A percentile compares a stretch with the other conserved stretches of the same genome.
Evolutionary conservation across 2,329 filamentous ascomycete genomes (phyloP).

Genomic region (Aspergillus brasiliensis): DNA sequence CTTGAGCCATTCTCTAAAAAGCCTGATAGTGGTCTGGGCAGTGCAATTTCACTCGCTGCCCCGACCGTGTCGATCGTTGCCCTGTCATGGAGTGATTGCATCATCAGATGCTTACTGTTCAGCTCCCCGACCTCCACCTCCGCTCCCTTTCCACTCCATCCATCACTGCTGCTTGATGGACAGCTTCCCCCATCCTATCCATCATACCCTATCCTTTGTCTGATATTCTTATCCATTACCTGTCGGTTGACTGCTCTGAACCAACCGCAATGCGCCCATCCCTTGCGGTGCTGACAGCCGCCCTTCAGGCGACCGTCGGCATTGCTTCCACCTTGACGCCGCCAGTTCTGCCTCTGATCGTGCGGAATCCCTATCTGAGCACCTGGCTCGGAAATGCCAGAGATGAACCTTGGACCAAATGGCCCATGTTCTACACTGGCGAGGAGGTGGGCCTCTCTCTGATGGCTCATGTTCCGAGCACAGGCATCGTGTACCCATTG

Average conservation of each 20-base stretch:
- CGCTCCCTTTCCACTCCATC: constrained; percentile 1
- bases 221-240: not conserved
- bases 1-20: not conserved
- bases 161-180: not conserved
- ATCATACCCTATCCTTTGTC: not conserved
- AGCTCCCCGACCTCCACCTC: not conserved
- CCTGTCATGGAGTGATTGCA: constrained; percentile 14
- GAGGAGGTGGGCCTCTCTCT: constrained; percentile 66
- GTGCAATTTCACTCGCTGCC: not conserved
- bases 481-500: constrained; percentile 64
- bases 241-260: not conserved
- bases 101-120: constrained; percentile 10
- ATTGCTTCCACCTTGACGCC: constrained; percentile 58
- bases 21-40: not conserved
- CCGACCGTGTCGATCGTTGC: constrained; percentile 4
- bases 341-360: constrained; percentile 71
- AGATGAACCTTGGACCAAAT: constrained; percentile 74
- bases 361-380: constrained; percentile 76
- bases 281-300: constrained; percentile 33
- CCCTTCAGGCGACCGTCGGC: constrained; percentile 46
- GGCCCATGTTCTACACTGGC: constrained; percentile 85
- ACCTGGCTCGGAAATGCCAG: constrained; percentile 74
- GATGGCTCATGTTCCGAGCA: constrained; percentile 62
- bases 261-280: constrained; percentile 35
- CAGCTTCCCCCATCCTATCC: not conserved